Base-by-base conservation (phyloP, 2,329 filamentous ascomycete genomes). In the Microcyclospora pomicola region DNA sequence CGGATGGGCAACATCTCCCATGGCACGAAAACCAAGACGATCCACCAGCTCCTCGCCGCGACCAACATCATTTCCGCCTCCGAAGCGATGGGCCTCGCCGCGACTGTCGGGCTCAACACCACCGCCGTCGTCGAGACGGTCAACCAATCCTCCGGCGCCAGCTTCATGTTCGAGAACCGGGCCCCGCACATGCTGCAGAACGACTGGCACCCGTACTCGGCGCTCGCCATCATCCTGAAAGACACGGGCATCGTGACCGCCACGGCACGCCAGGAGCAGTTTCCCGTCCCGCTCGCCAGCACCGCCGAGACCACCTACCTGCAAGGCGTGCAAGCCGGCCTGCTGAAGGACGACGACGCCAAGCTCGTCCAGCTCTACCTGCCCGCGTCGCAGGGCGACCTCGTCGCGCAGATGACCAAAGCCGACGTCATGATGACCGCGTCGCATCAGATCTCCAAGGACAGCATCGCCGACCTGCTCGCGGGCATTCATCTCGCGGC, bases 231-330 rank as follows among this genome's bases (percentile, higher is more conserved):
- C 42, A 68, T 68, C 30, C 45, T 65, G 11, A 68, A 68, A 47
- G 65, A 68, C 42, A 62, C 61, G 10, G 67, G 71, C 35, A 82
- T 82, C 57, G 80, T 82, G 53, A 82, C 77, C 2, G 70, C 73
- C 16, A 75, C 75, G 41, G 75, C 76, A 1, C 64, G 75, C 14
- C 62, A 71, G 31, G 59, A 64, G 38, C 62, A 64, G 19, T 81
- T 79, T 53, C 68, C 75, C 0, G 69, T 69, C 1, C 74, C 74
- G 0, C 69, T 83, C 51, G 72, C 71, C 39, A 69, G 68, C 29
- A 65, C 68, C 0, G 76, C 77, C 9, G 78, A 82, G 58, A 75
- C 80, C 54, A 66, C 72, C 19, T 81, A 80, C 52, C 68, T 79
- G 39, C 59, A 71, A 19, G 74, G 68, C 11, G 56, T 80, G 6